Percentiles rank a stretch among this genome's conserved stretches.
These are phyloP conservation scores for Chaetomium olivaceum DNA, from an alignment of 2,329 filamentous ascomycete genomes.

Conservation along the genomic window DNA sequence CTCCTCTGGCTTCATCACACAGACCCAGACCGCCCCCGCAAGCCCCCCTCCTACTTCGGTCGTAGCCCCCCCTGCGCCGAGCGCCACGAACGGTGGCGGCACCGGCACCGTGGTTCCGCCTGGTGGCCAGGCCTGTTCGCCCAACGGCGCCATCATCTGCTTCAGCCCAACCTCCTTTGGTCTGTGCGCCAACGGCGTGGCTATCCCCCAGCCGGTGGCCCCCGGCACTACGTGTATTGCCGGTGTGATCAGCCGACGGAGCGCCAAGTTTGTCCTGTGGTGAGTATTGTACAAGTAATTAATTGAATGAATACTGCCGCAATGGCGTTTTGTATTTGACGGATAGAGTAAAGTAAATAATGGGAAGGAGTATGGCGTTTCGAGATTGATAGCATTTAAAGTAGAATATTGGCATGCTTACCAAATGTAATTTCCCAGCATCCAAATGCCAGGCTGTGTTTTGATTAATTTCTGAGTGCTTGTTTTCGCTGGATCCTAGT, in stretches of 20 bases:
- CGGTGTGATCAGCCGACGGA: conserved; percentile 19
- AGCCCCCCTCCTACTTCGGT: neutral
- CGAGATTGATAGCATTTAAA: too few species aligned
- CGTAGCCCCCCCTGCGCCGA: neutral
- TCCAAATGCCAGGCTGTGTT: too few species aligned
- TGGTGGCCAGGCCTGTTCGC: conserved; percentile 24
- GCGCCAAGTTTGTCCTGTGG: conserved; percentile 13
- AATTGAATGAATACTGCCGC: too few species aligned
- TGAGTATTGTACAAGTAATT: neutral
- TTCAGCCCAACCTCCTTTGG: conserved; percentile 27
- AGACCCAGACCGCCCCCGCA: neutral
- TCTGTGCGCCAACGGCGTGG: conserved; percentile 27
- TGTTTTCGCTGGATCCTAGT: too few species aligned
- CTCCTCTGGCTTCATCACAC: conserved; percentile 4
- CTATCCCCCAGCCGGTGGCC: conserved; percentile 28
- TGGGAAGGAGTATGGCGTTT: too few species aligned
- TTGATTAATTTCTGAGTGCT: too few species aligned
- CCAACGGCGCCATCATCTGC: conserved; percentile 29
- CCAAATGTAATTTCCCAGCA: too few species aligned
- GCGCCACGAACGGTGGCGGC: neutral
- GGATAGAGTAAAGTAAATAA: too few species aligned
- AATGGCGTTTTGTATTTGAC: too few species aligned
- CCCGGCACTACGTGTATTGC: conserved; percentile 28
- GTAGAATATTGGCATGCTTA: too few species aligned
- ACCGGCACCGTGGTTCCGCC: conserved; percentile 4